These are phyloP conservation scores for Aureobasidium sp. DNA, from an alignment of 2,329 filamentous ascomycete species.

Conservation along the genomic window DNA sequence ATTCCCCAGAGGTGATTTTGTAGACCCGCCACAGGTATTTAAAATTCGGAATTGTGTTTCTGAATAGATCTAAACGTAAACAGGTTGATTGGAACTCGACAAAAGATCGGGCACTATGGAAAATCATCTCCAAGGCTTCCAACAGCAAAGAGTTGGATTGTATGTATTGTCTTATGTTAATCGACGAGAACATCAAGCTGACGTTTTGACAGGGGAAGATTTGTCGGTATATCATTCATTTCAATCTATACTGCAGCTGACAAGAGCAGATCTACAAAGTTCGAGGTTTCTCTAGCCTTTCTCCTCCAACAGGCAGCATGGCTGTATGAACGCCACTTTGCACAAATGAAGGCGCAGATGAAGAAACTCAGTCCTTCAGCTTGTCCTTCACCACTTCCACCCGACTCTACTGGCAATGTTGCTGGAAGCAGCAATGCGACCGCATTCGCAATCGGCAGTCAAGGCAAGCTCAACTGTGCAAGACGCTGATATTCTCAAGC, in stretches of 20 bases:
- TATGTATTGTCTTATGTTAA: conserved; percentile 33
- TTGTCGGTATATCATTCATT: conserved; percentile 46
- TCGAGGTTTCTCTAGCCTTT: conserved; percentile 80
- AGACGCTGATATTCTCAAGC: background rate
- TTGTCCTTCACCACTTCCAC: conserved; percentile 49
- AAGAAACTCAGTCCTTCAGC: conserved; percentile 59
- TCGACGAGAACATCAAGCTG: conserved; percentile 11
- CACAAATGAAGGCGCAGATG: conserved; percentile 85
- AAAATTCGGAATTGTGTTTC: conserved; percentile 19
- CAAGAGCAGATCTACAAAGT: conserved; percentile 54
- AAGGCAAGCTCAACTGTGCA: background rate
- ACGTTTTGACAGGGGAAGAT: conserved; percentile 54
- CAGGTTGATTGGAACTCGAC: conserved; percentile 80
- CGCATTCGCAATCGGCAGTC: background rate
- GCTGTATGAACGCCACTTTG: conserved; percentile 83
- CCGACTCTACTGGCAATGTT: conserved; percentile 29
- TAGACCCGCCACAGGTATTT: conserved; percentile 74
- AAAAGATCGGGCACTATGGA: conserved; percentile 87
- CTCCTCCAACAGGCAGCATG: conserved; percentile 89
- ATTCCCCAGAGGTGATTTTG: conserved; percentile 76
- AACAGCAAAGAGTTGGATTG: conserved; percentile 80
- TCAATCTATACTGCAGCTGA: background rate
- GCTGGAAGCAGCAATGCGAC: conserved; percentile 28
- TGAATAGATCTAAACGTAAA: background rate
- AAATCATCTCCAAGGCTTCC: conserved; percentile 71